These are phyloP conservation scores for Emiliania huxleyi DNA, from an alignment of 78 protist species.

Conservation along the genomic window DNA sequence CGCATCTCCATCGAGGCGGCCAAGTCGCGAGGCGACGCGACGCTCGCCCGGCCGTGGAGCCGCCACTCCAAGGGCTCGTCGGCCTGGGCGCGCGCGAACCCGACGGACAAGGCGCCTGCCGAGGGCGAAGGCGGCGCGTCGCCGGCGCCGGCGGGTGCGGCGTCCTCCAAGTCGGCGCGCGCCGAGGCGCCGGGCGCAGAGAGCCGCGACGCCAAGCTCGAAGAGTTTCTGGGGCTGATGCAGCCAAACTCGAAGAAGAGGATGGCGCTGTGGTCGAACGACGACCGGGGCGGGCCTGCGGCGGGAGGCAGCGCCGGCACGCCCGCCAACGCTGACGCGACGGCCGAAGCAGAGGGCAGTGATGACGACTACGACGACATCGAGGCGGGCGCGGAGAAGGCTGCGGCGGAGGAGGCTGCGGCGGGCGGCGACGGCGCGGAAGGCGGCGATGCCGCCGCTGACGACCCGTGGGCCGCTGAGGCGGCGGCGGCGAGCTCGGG, in stretches of 20 bases:
- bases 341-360: not conserved
- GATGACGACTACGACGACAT: not conserved
- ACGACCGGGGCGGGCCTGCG: not conserved
- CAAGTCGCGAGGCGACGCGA: not conserved
- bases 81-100: slow-evolving; percentile 4
- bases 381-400: not conserved
- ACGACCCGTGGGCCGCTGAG: not conserved
- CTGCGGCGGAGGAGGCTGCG: not conserved
- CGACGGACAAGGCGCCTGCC: not conserved
- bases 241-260: not conserved
- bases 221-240: slow-evolving; percentile 32
- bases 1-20: slow-evolving; percentile 81
- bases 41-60: slow-evolving; percentile 63
- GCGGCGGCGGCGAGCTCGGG: not conserved
- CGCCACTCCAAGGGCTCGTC: slow-evolving; percentile 67
- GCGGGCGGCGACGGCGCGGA: too few relatives aligned
- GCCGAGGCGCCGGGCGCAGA: too few relatives aligned
- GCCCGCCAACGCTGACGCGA: not conserved
- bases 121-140: not conserved
- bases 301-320: not conserved
- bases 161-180: not conserved
- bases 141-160: not conserved
- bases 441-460: too few relatives aligned
- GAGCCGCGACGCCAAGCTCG: slow-evolving; percentile 12
- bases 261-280: not conserved